Conservation (phyloP, 208 protist species). For the Trypanosoma lewisi region DNA sequence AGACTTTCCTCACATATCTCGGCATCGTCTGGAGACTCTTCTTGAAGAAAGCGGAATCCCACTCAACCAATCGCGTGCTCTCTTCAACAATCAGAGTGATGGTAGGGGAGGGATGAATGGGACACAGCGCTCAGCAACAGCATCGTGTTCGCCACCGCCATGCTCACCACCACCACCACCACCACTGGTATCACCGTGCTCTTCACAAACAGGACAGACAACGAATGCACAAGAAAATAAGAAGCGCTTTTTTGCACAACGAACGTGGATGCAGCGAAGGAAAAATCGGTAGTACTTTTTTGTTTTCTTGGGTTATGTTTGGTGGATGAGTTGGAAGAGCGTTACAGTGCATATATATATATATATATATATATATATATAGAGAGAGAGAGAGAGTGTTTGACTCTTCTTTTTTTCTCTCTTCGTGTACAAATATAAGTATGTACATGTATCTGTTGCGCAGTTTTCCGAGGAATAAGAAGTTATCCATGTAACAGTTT, state of each 20-base stretch:
- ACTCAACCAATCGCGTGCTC: constrained; percentile 24
- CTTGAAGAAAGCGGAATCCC: constrained; percentile 58
- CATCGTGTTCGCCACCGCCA: constrained; percentile 16
- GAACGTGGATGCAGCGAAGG: constrained; percentile 4
- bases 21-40: constrained; percentile 46
- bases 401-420: neutral
- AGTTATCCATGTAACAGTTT: neutral
- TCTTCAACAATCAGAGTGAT: constrained; percentile 14
- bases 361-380: too few species aligned
- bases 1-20: constrained; percentile 58
- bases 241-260: constrained; percentile 22
- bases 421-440: neutral
- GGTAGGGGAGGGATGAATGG: neutral
- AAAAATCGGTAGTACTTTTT: neutral
- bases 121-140: constrained; percentile 10
- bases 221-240: constrained; percentile 1
- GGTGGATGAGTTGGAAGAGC: too few species aligned
- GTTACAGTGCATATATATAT: too few species aligned
- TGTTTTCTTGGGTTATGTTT: too few species aligned
- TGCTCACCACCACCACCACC: constrained; percentile 2
- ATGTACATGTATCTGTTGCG: constrained; percentile 4
- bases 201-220: constrained; percentile 1
- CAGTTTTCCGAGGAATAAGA: too few species aligned
- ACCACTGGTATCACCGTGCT: neutral
- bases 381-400: too few species aligned